phyloP scores from a whole-genome alignment of 257 asterid species.

The Solanum sejunctum region DNA sequence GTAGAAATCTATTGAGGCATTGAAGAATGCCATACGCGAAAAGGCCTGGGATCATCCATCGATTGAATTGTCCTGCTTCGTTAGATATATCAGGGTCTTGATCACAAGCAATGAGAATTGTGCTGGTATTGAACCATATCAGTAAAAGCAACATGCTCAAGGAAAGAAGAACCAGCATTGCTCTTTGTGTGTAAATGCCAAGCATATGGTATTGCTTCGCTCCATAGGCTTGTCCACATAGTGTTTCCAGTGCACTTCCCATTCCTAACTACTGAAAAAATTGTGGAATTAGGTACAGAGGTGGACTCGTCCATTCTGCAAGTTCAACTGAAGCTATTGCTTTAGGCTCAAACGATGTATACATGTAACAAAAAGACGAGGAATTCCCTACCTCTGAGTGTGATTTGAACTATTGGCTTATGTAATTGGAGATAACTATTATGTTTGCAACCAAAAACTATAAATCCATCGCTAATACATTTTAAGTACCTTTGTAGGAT shows the following conservation, averaged over 20 bases:
- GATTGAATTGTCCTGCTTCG: slow-evolving; percentile 44
- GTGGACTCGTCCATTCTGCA: not conserved
- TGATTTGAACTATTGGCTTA: not conserved
- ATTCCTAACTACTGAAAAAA: slow-evolving; percentile 46
- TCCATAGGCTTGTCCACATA: slow-evolving; percentile 63
- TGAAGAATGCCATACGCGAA: slow-evolving; percentile 53
- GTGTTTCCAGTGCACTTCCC: slow-evolving; percentile 64
- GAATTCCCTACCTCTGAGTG: not conserved
- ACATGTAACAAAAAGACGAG: not conserved
- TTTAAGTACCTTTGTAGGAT: not conserved
- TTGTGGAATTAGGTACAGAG: not conserved
- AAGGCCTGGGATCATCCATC: slow-evolving; percentile 52
- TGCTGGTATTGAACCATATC: slow-evolving; percentile 40
- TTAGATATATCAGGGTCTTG: slow-evolving; percentile 41
- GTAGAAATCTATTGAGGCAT: slow-evolving; percentile 37
- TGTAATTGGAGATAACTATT: rapidly evolving
- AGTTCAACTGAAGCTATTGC: not conserved
- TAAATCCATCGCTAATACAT: not conserved
- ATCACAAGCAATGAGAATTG: slow-evolving; percentile 33
- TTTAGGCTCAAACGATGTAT: not conserved
- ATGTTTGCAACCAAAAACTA: not conserved
- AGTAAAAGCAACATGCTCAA: slow-evolving; percentile 29
- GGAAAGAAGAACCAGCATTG: slow-evolving; percentile 28
- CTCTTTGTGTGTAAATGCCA: slow-evolving; percentile 41
- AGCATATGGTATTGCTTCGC: slow-evolving; percentile 46